Evolutionary conservation across 2,329 filamentous ascomycete species (phyloP).

Genomic region (Colletotrichum sp.): DNA sequence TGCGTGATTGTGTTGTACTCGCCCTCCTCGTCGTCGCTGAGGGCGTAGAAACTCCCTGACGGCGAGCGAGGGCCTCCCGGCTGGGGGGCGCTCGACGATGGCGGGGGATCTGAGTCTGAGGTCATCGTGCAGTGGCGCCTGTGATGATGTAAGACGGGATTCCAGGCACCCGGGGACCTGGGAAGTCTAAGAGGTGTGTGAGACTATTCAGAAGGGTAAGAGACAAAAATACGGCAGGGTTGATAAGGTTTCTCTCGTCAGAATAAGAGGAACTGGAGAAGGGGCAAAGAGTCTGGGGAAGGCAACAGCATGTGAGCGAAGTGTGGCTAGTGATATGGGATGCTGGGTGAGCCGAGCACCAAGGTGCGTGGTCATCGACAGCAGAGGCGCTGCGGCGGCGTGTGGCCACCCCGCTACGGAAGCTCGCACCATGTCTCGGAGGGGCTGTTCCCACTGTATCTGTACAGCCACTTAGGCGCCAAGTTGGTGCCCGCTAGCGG

Average conservation of each 20-base stretch:
- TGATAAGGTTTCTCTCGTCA: neutral
- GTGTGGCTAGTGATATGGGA: conserved; percentile 16
- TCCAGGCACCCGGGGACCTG: conserved; percentile 1
- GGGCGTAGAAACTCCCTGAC: conserved; percentile 87
- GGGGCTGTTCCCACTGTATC: conserved; percentile 16
- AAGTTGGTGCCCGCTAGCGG: neutral
- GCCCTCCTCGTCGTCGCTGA: conserved; percentile 95
- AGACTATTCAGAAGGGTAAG: neutral
- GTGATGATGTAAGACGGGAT: conserved; percentile 7
- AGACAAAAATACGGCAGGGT: neutral
- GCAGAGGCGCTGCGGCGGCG: neutral
- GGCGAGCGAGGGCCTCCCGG: conserved; percentile 66
- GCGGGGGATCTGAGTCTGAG: conserved; percentile 23
- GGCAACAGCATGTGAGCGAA: conserved; percentile 10
- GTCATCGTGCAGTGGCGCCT: conserved; percentile 12
- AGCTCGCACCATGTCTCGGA: conserved; percentile 20
- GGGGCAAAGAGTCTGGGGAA: neutral
- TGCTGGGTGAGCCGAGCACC: neutral
- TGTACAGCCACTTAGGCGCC: conserved; percentile 2
- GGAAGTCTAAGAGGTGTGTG: neutral
- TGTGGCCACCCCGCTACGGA: conserved; percentile 17
- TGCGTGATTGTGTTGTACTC: conserved; percentile 95
- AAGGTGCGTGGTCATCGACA: neutral
- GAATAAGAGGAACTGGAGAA: neutral
- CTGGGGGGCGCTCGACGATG: conserved; percentile 17